Percentiles rank a stretch among this genome's conserved stretches.
Evolutionary conservation across 768 basidiomycete species (phyloP).

Genomic region (Phylloporus scabripes): DNA sequence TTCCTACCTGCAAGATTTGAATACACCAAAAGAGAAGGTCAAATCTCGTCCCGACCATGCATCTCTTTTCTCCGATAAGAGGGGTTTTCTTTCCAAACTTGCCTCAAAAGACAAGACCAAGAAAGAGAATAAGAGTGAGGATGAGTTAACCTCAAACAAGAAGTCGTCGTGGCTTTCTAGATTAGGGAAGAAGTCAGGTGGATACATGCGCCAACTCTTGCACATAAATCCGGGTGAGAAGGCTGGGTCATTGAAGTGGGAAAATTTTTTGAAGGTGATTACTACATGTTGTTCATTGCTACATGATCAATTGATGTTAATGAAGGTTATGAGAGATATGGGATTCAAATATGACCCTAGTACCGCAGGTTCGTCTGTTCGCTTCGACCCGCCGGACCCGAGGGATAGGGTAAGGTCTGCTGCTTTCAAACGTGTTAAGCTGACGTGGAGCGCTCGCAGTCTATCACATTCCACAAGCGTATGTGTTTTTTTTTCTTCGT

Average conservation of each 20-base stretch:
- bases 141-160: constrained; percentile 23
- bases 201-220: constrained; percentile 61
- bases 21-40: constrained; percentile 53
- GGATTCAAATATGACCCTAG: constrained; percentile 69
- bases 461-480: constrained; percentile 79
- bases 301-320: background rate
- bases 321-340: constrained; percentile 71
- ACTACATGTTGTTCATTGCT: background rate
- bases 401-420: constrained; percentile 37
- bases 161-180: constrained; percentile 53
- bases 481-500: constrained; percentile 13
- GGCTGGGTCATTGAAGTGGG: constrained; percentile 71
- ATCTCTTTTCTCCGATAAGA: constrained; percentile 41
- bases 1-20: constrained; percentile 57
- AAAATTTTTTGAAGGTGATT: constrained; percentile 63
- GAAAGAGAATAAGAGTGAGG: constrained; percentile 34
- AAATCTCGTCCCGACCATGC: constrained; percentile 64
- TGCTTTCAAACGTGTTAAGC: background rate
- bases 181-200: constrained; percentile 53
- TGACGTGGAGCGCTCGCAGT: constrained; percentile 30
- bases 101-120: constrained; percentile 25
- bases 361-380: constrained; percentile 77
- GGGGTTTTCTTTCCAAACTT: constrained; percentile 50
- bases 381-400: constrained; percentile 68
- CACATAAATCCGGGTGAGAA: constrained; percentile 51